A percentile compares a stretch with the other conserved stretches of the same genome.
Evolutionary conservation across 2,329 filamentous ascomycete genomes (phyloP).

Genomic region (Beauveria sp.): DNA sequence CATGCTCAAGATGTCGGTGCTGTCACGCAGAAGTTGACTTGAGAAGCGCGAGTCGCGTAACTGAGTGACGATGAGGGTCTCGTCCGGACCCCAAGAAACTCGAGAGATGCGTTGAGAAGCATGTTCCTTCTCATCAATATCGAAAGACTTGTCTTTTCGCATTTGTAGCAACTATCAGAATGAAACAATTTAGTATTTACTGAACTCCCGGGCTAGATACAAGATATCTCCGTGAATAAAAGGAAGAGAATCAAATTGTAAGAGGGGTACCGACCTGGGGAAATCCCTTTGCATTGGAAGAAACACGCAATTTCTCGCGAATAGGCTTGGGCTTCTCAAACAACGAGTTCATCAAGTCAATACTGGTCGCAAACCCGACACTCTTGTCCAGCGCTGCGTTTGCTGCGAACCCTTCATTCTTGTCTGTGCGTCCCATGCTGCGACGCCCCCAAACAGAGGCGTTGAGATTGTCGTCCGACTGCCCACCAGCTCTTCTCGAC

Average conservation of each 20-base stretch:
- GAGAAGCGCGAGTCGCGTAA: conserved; percentile 31
- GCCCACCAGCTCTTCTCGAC: conserved; percentile 22
- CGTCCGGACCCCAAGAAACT: conserved; percentile 70
- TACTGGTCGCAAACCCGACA: conserved; percentile 74
- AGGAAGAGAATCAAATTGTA: conserved; percentile 25
- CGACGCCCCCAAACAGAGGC: conserved; percentile 28
- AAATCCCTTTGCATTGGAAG: conserved; percentile 56
- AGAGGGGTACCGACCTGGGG: conserved; percentile 72
- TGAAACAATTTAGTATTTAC: conserved; percentile 39
- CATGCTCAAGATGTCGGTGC: conserved; percentile 25
- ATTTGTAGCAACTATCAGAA: conserved; percentile 74
- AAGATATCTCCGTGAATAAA: conserved; percentile 14
- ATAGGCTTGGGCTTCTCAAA: conserved; percentile 66
- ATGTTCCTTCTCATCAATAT: conserved; percentile 57
- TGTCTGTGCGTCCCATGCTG: conserved; percentile 23
- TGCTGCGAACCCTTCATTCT: conserved; percentile 21
- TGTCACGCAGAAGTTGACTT: conserved; percentile 21
- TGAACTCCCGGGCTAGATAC: conserved; percentile 27
- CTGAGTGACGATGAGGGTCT: conserved; percentile 57
- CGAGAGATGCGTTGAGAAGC: conserved; percentile 67
- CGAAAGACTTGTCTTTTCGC: conserved; percentile 63
- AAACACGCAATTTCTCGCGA: conserved; percentile 44
- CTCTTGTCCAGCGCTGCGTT: conserved; percentile 35
- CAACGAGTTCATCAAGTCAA: conserved; percentile 93
- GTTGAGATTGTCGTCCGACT: conserved; percentile 44